Base-by-base conservation (phyloP, 2,329 filamentous ascomycete genomes). In the Aspergillus neotritici region DNA sequence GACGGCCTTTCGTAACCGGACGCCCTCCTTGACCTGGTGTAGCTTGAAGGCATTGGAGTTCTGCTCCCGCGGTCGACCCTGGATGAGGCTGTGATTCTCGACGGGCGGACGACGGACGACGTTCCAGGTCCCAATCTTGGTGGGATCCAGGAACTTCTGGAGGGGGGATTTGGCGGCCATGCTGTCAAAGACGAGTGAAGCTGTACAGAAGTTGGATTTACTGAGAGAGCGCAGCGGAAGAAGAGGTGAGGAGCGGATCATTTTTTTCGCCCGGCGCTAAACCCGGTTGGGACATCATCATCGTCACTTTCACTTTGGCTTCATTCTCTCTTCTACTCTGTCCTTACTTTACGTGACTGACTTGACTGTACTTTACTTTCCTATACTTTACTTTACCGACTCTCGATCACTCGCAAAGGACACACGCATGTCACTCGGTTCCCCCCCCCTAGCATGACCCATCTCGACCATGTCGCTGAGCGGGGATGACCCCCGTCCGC, bases 1-100 rank as follows among this genome's bases (percentile, higher is more conserved):
- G 47, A 75, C 59, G 25, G 73, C 71, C 59, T 70, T 72, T 47
- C 62, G 61, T 54, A 70, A 57, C 54, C 68, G 64, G 32, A 55
- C 57, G 15, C 60, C 59, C 46, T 72, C 68, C 36, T 62, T 62
- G 13, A 47, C 50, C 48, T 60, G 56, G 40, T 64, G 61, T 47
- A 63, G 52, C 51, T 65, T 65, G 51, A 62, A 68, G n/a, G 70
- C 69, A 56, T 67, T 70, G 2, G 70, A 73, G 31, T 54, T 55
- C 25, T 58, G 56, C 34, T 67, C 53, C 36, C 68, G 60, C 33
- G 53, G 47, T 49, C 62, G 66, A 16, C 70, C 70, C 53, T 73
- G 70, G 36, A 72, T 71, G 38, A 65, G 44, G 33, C 46, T 56
- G 35, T 55, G 44, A 21, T 59, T 54, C 46, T 65, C 62, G 35